Base-by-base conservation (phyloP, 129 eudicot species). In the Centella asiatica region DNA sequence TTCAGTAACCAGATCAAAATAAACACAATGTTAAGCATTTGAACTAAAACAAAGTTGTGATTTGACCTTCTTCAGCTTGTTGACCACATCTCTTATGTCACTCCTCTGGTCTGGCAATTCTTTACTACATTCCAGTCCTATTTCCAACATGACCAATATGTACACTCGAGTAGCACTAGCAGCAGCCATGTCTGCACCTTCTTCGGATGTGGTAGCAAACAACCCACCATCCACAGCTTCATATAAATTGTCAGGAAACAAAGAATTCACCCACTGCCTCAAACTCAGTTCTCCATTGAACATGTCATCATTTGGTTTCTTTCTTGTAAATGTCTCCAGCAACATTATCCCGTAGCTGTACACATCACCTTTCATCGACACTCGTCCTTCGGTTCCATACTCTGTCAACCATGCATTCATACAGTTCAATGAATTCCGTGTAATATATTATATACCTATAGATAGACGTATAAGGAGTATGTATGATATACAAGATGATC, bases 271-370 rank as follows among this genome's bases (percentile, higher is more conserved):
- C 69, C 69, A 65, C 34, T 49, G 60, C 48, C 59, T 65, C 47
- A 65, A 36, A 34, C 33, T 49, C 34, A 10, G 33, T 34, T 32
- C 46, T 65, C 23, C 69, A 12, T 31, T 22, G 14, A 65, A 65
- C 47, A 65, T 50, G 19, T 65, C 69, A 65, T 42, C 46, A 42
- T 15, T 42, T 42, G 46, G 46, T 14, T 42, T 42, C 46, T 42
- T 42, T 42, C 46, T 14, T 4, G 46, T 42, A 42, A 42, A 42
- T 14, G 46, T 42, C 46, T 64, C 69, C 46, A 64, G 14, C 26
- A 64, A 32, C 17, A 26, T 64, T 28, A 64, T 64, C 19, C 69
- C 69, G 26, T 46, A 47, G 20, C 69, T 64, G 13, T 64, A 64
- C 22, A 64, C 18, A 46, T 64, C 69, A 1, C 57, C 58, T 49